A percentile compares a stretch with the other conserved stretches of the same genome.
These are phyloP conservation scores for Thalassiosira profunda DNA, from an alignment of 108 stramenopile genomes.

Conservation along the genomic window DNA sequence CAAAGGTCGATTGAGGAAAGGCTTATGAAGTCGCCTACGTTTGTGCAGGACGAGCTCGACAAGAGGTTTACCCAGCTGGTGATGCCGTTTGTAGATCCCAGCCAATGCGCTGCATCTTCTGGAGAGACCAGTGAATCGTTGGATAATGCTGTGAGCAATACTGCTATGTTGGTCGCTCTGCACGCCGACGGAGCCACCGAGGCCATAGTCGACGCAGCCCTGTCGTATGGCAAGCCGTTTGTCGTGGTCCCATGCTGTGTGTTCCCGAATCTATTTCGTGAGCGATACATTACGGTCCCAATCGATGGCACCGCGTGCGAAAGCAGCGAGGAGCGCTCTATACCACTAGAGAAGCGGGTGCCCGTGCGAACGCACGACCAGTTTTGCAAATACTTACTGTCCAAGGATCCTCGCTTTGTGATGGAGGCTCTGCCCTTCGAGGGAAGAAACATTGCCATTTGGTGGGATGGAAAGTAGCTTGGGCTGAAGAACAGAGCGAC, in stretches of 20 bases:
- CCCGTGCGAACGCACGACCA: slow-evolving; percentile 82
- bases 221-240: slow-evolving; percentile 78
- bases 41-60: slow-evolving; percentile 51
- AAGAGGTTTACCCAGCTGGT: slow-evolving; percentile 61
- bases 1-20: slow-evolving; percentile 59
- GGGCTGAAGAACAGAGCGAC: no score
- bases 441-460: slow-evolving; percentile 70
- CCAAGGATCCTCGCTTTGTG: slow-evolving; percentile 35
- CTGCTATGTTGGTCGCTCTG: slow-evolving; percentile 76
- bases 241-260: slow-evolving; percentile 90
- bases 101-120: no score
- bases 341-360: slow-evolving; percentile 25
- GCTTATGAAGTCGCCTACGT: slow-evolving; percentile 37
- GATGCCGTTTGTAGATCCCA: slow-evolving; percentile 54
- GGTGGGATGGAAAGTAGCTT: slow-evolving; percentile 51
- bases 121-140: no score
- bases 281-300: slow-evolving; percentile 35
- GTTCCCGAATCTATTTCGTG: slow-evolving; percentile 75
- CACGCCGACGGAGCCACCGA: slow-evolving; percentile 93
- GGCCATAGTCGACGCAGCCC: slow-evolving; percentile 83
- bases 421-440: slow-evolving; percentile 56
- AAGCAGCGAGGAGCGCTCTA: neutral
- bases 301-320: neutral
- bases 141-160: slow-evolving; percentile 32
- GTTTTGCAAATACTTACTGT: slow-evolving; percentile 75